phyloP scores from a whole-genome alignment of 2,329 filamentous ascomycete genomes.

The Aspergillus unguis region DNA sequence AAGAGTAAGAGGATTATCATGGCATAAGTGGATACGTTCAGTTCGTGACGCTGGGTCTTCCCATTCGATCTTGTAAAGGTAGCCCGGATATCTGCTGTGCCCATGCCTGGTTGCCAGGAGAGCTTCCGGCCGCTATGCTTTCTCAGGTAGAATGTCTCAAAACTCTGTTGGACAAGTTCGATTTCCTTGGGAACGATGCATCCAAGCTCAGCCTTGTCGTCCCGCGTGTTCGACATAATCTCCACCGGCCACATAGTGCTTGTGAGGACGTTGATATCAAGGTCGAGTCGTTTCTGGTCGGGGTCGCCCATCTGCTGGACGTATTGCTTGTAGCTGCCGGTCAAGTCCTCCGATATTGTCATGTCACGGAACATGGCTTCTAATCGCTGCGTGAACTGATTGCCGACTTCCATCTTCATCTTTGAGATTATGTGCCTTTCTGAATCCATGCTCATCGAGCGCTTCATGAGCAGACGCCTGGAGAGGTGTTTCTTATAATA shows the following conservation, averaged over 20 bases:
- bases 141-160: constrained; percentile 82
- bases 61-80: constrained; percentile 68
- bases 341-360: constrained; percentile 79
- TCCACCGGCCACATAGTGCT: constrained; percentile 95
- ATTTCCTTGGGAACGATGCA: constrained; percentile 76
- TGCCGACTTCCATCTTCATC: constrained; percentile 96
- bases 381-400: constrained; percentile 86
- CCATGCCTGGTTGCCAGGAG: constrained; percentile 75
- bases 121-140: constrained; percentile 85
- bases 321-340: constrained; percentile 69
- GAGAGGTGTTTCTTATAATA: constrained; percentile 98
- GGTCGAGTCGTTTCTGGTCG: constrained; percentile 66
- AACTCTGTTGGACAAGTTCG: constrained; percentile 72
- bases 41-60: constrained; percentile 75
- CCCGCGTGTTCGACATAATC: constrained; percentile 64
- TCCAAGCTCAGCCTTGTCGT: constrained; percentile 42
- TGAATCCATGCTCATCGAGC: constrained; percentile 84
- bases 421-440: constrained; percentile 94
- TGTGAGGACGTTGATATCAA: constrained; percentile 81
- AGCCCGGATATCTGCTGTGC: constrained; percentile 82
- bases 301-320: constrained; percentile 57
- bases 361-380: constrained; percentile 99
- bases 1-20: constrained; percentile 90
- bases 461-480: constrained; percentile 79
- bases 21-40: constrained; percentile 87